phyloP scores from a whole-genome alignment of 2,329 filamentous ascomycete genomes.

The Colletotrichum horii region DNA sequence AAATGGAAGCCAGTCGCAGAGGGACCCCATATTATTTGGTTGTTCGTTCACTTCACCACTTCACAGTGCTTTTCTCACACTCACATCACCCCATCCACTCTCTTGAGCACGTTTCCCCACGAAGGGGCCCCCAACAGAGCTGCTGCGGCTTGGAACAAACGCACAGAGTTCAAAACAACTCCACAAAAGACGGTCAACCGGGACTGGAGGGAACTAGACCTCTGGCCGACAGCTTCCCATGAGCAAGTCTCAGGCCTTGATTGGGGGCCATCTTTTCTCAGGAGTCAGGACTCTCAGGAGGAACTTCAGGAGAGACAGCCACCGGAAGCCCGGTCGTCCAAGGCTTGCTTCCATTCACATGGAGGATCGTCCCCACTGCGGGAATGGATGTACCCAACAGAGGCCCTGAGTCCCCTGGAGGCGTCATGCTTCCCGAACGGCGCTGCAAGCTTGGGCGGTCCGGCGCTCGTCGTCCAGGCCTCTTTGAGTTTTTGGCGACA shows the following conservation, averaged over 20 bases:
- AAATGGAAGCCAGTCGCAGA: not conserved
- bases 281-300: not conserved
- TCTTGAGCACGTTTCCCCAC: constrained; percentile 20
- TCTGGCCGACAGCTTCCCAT: not conserved
- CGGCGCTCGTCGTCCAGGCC: not conserved
- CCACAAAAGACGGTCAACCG: not conserved
- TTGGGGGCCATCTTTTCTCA: not conserved
- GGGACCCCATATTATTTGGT: not conserved
- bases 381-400: not conserved
- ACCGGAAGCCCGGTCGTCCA: not conserved
- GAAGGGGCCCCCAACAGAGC: not conserved
- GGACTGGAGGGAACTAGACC: not conserved
- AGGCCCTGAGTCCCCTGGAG: not conserved
- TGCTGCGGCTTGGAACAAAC: not conserved
- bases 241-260: not conserved
- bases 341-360: not conserved
- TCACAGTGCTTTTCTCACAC: not conserved
- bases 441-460: constrained; percentile 1
- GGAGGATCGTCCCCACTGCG: not conserved
- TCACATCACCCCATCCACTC: constrained; percentile 21
- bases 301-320: not conserved
- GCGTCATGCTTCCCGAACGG: constrained; percentile 18
- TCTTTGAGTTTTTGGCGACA: not conserved
- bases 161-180: constrained; percentile 15
- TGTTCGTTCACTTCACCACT: not conserved